Evolutionary conservation across 176 grass and related monocot genomes (phyloP), one percentile per base, ranked within the genome.

Genomic region (Rhynchospora pubera): DNA sequence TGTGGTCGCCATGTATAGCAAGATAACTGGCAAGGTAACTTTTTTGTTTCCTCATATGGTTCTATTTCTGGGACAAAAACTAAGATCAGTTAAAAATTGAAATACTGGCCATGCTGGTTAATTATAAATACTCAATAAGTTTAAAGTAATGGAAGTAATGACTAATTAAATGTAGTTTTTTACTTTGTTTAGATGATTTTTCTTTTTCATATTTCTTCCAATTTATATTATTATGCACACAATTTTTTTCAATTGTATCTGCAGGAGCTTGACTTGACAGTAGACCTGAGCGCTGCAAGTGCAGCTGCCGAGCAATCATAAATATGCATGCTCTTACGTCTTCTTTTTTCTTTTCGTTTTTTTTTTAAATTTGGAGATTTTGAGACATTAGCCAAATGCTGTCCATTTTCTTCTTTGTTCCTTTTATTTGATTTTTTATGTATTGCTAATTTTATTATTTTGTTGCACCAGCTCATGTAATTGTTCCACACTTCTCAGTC

Each of bases 1-100:
- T 62, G 97, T 99, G 42, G 87, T 99, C 59, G 15, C 82, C 44
- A 87, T 99, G 87, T 99, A 96, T 87, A 90, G 81, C 64, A 91
- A 90, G 83, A 96, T 99, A 69, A 99, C 93, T 84, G 97, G 97
- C 75, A 99, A 99, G 97, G 97, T 99, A 91, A 79, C 62, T 51
- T 32, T 23, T 48, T 39, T 39, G 34, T 15, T 32, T 10, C 48
- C 53, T 55, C 65, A 61, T 69, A 28, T 69, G 7, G 1, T 64
- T 64, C 7, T 22, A 7, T 80, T 16, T 45, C 18, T 82, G 6
- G 16, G 8, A 64, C n/a, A 26, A 64, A 48, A 65, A 10, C 3
- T 81, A 47, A 22, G 51, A 64, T 47, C 8, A 14, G 22, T 64
- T 48, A 7, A 43, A 56, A 65, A 13, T 32, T 15, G 26, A 15